Evolutionary conservation across 176 grass and related monocot species (phyloP).

Genomic region (Phyllostachys edulis): DNA sequence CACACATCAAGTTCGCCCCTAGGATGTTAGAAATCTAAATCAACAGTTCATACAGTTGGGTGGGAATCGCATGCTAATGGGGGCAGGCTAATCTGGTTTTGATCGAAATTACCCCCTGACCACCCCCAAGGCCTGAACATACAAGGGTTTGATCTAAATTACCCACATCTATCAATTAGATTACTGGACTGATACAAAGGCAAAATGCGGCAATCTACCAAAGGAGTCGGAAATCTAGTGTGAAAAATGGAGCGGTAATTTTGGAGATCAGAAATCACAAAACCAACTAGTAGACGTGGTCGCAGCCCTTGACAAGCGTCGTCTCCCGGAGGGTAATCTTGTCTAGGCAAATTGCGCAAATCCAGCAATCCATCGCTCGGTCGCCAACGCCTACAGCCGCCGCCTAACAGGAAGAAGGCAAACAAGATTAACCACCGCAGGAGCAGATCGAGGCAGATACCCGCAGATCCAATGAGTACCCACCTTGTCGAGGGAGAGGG

Average conservation of each 20-base stretch:
- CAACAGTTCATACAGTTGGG: too few relatives aligned
- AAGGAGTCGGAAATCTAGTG: neutral
- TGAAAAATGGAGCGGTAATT: neutral
- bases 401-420: neutral
- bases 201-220: neutral
- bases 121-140: neutral
- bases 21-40: neutral
- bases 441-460: neutral
- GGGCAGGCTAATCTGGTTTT: neutral
- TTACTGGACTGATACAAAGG: neutral
- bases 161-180: neutral
- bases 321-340: constrained; percentile 79
- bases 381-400: constrained; percentile 13
- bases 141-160: neutral
- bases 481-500: constrained; percentile 30
- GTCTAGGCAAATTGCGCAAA: constrained; percentile 88
- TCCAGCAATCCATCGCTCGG: constrained; percentile 50
- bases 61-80: neutral
- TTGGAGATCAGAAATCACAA: neutral
- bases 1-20: neutral
- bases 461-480: neutral
- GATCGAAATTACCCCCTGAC: neutral
- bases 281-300: constrained; percentile 92
- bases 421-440: neutral
- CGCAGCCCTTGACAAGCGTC: constrained; percentile 94